phyloP scores from a whole-genome alignment of 306 rosid genomes.

The Crotalaria pallida region DNA sequence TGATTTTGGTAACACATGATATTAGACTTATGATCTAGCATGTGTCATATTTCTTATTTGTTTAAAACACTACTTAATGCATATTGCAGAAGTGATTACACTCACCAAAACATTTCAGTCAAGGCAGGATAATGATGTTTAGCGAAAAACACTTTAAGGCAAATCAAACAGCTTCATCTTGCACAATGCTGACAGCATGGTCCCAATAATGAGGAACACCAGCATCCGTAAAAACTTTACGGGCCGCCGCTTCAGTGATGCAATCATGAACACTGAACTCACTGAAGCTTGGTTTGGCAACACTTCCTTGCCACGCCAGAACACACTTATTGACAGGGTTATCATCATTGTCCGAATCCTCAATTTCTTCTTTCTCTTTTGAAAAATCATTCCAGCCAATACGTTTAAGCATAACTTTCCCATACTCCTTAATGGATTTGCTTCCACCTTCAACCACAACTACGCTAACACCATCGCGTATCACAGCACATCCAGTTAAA shows the following conservation, averaged over 20 bases:
- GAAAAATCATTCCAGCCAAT: constrained; percentile 79
- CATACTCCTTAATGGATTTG: constrained; percentile 89
- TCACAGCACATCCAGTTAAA: constrained; percentile 82
- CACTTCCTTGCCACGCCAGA: constrained; percentile 95
- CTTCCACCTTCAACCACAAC: constrained; percentile 92
- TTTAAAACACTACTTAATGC: constrained; percentile 10
- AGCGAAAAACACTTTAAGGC: no score
- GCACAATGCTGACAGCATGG: constrained; percentile 57
- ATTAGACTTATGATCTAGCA: constrained; percentile 30
- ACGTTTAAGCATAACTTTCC: constrained; percentile 83
- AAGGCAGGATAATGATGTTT: constrained; percentile 14
- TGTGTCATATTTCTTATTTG: constrained; percentile 22
- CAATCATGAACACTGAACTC: constrained; percentile 83
- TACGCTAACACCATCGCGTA: constrained; percentile 62
- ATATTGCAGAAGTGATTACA: no score
- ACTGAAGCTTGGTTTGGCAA: constrained; percentile 70
- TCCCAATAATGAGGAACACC: constrained; percentile 97
- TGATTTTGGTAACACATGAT: constrained; percentile 71
- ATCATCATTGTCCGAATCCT: constrained; percentile 55
- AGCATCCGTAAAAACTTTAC: constrained; percentile 73
- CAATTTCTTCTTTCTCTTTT: constrained; percentile 66
- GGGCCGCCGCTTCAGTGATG: constrained; percentile 88
- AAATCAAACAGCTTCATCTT: constrained; percentile 36
- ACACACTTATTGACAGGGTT: constrained; percentile 68
- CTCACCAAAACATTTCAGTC: constrained; percentile 9